Evolutionary conservation across 441 rosid genomes (phyloP).

Genomic region (Populus hybrid): DNA sequence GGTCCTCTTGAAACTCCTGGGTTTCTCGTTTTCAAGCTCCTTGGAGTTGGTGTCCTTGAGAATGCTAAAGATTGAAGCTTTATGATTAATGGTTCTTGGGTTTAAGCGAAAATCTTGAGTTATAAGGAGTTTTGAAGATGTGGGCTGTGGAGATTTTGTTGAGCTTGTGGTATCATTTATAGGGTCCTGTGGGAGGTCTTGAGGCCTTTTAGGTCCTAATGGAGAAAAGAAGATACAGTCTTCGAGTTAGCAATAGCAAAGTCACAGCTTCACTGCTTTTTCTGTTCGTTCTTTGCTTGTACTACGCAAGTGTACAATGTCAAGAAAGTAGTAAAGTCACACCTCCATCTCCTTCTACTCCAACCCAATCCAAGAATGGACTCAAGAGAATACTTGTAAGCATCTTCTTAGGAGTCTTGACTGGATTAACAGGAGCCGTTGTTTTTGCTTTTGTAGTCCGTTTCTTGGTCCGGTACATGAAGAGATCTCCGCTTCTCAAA

Average conservation of each 20-base stretch:
- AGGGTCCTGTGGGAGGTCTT: slow-evolving; percentile 2
- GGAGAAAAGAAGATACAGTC: slow-evolving; percentile 41
- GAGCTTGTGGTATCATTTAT: slow-evolving; percentile 9
- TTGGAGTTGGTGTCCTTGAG: not conserved
- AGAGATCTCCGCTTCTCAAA: slow-evolving; percentile 75
- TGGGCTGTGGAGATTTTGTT: not conserved
- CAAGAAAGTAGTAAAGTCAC: slow-evolving; percentile 36
- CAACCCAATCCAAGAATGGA: slow-evolving; percentile 45
- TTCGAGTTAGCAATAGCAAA: slow-evolving; percentile 21
- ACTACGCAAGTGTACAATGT: slow-evolving; percentile 37
- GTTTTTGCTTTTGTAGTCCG: slow-evolving; percentile 59
- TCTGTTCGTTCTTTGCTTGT: slow-evolving; percentile 40
- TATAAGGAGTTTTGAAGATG: not conserved
- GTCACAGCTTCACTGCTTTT: slow-evolving; percentile 31
- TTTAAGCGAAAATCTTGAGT: not conserved
- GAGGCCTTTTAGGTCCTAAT: slow-evolving; percentile 17
- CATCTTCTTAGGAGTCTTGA: slow-evolving; percentile 57
- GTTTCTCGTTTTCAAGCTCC: not conserved
- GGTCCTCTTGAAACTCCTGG: not conserved
- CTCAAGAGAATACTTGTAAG: slow-evolving; percentile 61
- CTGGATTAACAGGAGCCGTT: slow-evolving; percentile 60
- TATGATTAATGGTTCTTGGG: not conserved
- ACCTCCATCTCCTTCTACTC: slow-evolving; percentile 36
- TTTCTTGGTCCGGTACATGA: slow-evolving; percentile 53
- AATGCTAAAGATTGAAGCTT: slow-evolving; percentile 6